Percentiles rank a stretch among this genome's conserved stretches.
phyloP scores from a whole-genome alignment of 1,284 basidiomycete genomes.

The Baeospora myosura region DNA sequence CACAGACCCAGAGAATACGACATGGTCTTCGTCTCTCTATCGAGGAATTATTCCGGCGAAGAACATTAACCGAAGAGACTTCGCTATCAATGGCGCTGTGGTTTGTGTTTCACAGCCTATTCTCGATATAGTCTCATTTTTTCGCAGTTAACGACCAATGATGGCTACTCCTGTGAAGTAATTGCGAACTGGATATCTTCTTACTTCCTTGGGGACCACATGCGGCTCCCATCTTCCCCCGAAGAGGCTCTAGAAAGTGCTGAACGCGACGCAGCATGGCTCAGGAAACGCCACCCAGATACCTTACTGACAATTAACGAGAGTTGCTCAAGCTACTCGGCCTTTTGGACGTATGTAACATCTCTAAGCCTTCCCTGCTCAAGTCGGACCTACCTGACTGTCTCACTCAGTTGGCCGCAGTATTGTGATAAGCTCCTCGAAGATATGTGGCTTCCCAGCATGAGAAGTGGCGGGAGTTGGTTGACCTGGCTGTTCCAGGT shows the following conservation, averaged over 20 bases:
- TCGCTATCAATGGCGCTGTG: slow-evolving; percentile 55
- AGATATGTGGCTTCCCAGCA: slow-evolving; percentile 44
- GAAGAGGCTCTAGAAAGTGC: slow-evolving; percentile 36
- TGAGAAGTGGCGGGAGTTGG: slow-evolving; percentile 53
- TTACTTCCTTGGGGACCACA: slow-evolving; percentile 45
- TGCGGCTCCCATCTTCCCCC: slow-evolving; percentile 36
- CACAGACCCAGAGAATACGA: slow-evolving; percentile 15
- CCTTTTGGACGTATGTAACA: slow-evolving; percentile 37
- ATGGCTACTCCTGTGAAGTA: slow-evolving; percentile 47
- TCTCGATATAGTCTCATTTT: neutral
- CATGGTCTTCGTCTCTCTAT: slow-evolving; percentile 38
- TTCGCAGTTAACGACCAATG: slow-evolving; percentile 38
- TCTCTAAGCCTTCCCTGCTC: slow-evolving; percentile 4
- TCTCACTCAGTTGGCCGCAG: slow-evolving; percentile 49
- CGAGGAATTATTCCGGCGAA: slow-evolving; percentile 51
- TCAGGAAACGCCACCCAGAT: slow-evolving; percentile 42
- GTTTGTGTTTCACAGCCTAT: slow-evolving; percentile 3
- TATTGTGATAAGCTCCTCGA: slow-evolving; percentile 45
- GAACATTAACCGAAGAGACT: slow-evolving; percentile 44
- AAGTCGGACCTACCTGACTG: neutral
- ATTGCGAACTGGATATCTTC: slow-evolving; percentile 57
- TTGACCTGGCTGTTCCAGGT: slow-evolving; percentile 53
- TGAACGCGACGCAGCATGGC: slow-evolving; percentile 39
- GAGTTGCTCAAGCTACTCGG: slow-evolving; percentile 32
- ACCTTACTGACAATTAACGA: slow-evolving; percentile 36